phyloP scores from a whole-genome alignment of 2,329 filamentous ascomycete species.

The Ascochyta viciae-villosae region DNA sequence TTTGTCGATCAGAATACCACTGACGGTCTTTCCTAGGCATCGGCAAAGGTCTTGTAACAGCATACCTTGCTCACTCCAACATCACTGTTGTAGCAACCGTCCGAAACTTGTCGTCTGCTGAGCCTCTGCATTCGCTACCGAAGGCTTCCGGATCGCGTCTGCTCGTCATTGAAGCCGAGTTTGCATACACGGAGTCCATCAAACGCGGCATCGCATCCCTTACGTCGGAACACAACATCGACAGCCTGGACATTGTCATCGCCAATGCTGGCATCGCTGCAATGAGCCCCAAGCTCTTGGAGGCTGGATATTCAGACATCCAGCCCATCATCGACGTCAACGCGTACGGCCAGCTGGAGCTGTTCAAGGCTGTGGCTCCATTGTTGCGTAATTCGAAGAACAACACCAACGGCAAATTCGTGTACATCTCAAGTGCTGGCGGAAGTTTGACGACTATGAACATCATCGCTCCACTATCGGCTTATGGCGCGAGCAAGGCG shows the following conservation, averaged over 20 bases:
- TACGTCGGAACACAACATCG: conserved; percentile 13
- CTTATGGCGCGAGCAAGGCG: conserved; percentile 29
- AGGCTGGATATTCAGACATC: conserved; percentile 9
- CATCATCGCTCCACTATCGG: conserved; percentile 2
- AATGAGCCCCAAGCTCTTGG: not conserved
- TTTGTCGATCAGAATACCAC: conserved; percentile 10
- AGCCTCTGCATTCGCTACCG: conserved; percentile 35
- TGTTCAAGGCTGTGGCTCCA: conserved; percentile 20
- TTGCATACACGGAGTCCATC: conserved; percentile 30
- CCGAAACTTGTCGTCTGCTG: conserved; percentile 38
- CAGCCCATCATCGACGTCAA: conserved; percentile 24
- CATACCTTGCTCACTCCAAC: conserved; percentile 48
- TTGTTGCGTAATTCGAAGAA: conserved; percentile 11
- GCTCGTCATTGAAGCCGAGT: conserved; percentile 18
- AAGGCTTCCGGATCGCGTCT: conserved; percentile 22
- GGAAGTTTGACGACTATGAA: conserved; percentile 22
- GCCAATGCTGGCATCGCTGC: conserved; percentile 23
- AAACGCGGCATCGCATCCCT: conserved; percentile 31
- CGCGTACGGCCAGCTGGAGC: conserved; percentile 24
- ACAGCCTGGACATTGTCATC: conserved; percentile 5
- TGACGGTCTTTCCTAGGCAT: conserved; percentile 33
- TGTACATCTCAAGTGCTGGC: conserved; percentile 21
- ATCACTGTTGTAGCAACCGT: conserved; percentile 52
- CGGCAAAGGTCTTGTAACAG: conserved; percentile 43
- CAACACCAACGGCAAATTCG: conserved; percentile 17